Evolutionary conservation across 2,329 filamentous ascomycete genomes (phyloP), one percentile per base, ranked within the genome.

Genomic region (Diplodia sapinea): DNA sequence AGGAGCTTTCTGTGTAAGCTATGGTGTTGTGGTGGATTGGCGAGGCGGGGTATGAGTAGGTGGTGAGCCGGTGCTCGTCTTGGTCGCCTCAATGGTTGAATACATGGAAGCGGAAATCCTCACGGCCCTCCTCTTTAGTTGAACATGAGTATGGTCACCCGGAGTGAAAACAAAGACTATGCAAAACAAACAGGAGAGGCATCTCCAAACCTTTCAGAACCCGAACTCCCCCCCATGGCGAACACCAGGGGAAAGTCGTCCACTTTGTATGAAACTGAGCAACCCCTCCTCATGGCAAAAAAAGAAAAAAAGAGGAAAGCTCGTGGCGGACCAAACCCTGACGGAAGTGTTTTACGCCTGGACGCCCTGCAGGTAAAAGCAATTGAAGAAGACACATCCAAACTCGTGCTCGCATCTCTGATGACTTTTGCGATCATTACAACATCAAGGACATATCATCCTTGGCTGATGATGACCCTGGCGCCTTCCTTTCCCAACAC

Each of bases 401-500:
- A 65, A 65, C 62, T 65, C 62, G 51, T 65, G 49, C 62, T 54
- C 62, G 23, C 62, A 23, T 63, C 59, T 63, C 59, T 63, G 59
- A 12, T 38, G 43, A 63, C 43, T 47, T 63, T 47, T 63, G 59
- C 26, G 17, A 17, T 63, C 59, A 40, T 65, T 20, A 31, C 54
- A 33, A 65, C 38, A 55, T 65, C 62, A 52, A 65, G 49, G 33
- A 29, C 12, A 15, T 12, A 66, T 78, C 72, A 80, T 17, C 78
- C 78, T 67, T 79, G 79, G 71, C 78, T 79, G 72, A 84, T 81
- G 64, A 84, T 79, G 62, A 84, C 82, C 72, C 95, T 86, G 12
- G 95, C 94, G 17, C 95, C 95, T 78, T 98, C 94, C 77, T 98
- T 98, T 68, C 95, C 95, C 68, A 99, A 77, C 8, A 99, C 94